A percentile compares a stretch with the other conserved stretches of the same genome.
Conservation (phyloP, 192 early-diverging fungal species). For the Funneliformis mosseae region DNA sequence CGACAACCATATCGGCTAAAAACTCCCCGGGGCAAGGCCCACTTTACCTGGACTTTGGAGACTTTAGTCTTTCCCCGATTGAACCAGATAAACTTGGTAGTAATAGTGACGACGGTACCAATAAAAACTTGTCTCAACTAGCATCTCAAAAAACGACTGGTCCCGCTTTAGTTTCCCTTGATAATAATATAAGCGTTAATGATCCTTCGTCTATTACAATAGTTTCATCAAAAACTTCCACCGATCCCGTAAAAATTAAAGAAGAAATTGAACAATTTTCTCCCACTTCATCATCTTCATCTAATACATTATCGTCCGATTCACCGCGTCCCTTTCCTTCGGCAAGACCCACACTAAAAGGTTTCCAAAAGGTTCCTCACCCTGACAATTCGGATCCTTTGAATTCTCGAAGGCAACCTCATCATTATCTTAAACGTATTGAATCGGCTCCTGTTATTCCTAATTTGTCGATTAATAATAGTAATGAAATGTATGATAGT, state of each 20-base stretch:
- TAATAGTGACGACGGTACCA: neutral
- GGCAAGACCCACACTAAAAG: neutral
- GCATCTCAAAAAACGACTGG: neutral
- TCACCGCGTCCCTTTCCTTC: neutral
- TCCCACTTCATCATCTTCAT: neutral
- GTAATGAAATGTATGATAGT: neutral
- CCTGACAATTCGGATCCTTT: neutral
- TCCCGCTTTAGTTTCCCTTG: neutral
- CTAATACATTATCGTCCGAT: neutral
- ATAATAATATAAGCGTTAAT: neutral
- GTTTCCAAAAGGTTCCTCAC: neutral
- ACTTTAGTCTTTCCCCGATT: slow-evolving; percentile 7
- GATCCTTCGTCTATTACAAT: neutral
- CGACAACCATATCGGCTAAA: slow-evolving; percentile 4
- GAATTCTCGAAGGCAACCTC: neutral
- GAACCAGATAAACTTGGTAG: neutral
- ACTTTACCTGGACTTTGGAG: slow-evolving; percentile 14
- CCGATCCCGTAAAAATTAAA: neutral
- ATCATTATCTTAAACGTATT: slow-evolving; percentile 26
- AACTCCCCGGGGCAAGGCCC: slow-evolving; percentile 10
- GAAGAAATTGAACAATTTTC: neutral
- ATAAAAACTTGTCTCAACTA: neutral
- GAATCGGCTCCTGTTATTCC: slow-evolving; percentile 24
- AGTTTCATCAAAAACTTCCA: neutral
- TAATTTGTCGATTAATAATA: neutral